Conservation (phyloP, 2,329 filamentous ascomycete species). For the Westerdykella aurantiaca region DNA sequence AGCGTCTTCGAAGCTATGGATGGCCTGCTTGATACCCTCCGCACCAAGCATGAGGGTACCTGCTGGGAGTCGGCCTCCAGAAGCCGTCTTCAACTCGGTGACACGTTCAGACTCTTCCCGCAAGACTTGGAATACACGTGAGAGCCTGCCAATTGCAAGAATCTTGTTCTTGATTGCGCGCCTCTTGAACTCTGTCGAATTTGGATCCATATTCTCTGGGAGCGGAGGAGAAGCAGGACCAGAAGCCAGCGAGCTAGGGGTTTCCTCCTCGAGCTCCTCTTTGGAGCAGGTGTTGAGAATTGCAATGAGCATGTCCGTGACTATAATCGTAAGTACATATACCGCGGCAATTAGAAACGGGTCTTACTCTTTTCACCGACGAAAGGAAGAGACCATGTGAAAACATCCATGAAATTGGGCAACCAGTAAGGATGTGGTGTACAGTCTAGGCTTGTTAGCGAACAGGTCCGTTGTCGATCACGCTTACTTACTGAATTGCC, state of each 20-base stretch:
- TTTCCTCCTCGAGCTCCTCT: slow-evolving; percentile 87
- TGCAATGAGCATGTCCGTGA: slow-evolving; percentile 98
- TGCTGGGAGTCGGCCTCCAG: slow-evolving; percentile 84
- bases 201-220: slow-evolving; percentile 58
- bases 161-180: slow-evolving; percentile 99
- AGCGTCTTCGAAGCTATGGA: slow-evolving; percentile 93
- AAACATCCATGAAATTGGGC: slow-evolving; percentile 99
- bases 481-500: slow-evolving; percentile 68
- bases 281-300: slow-evolving; percentile 99
- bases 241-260: slow-evolving; percentile 64
- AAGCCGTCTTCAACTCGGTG: slow-evolving; percentile 94
- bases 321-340: slow-evolving; percentile 23
- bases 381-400: slow-evolving; percentile 99
- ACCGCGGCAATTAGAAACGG: neutral
- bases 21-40: slow-evolving; percentile 97
- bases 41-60: slow-evolving; percentile 97
- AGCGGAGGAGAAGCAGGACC: slow-evolving; percentile 71
- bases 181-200: slow-evolving; percentile 88
- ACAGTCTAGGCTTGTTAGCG: slow-evolving; percentile 55
- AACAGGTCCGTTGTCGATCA: too few species aligned
- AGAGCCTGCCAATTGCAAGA: slow-evolving; percentile 89
- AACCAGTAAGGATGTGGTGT: slow-evolving; percentile 99
- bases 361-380: slow-evolving; percentile 77
- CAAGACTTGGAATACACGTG: slow-evolving; percentile 95
- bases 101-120: slow-evolving; percentile 96